Conservation (phyloP, 352 stramenopile species). For the Phytophthora meadii region DNA sequence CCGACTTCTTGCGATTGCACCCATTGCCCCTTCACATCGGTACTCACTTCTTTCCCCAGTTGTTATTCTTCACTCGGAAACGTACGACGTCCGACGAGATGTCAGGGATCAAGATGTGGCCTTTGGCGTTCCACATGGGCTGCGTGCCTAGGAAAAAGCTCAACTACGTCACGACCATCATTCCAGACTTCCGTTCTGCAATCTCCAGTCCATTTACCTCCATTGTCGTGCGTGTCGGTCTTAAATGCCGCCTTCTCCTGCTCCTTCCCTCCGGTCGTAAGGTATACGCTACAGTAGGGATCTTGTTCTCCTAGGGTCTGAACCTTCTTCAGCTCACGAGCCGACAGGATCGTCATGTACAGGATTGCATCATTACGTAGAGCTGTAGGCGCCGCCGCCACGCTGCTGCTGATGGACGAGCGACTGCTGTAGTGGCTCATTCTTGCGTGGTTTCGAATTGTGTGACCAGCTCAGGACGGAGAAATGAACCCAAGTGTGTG, state of each 20-base stretch:
- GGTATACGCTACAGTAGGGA: constrained; percentile 70
- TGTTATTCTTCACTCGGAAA: constrained; percentile 80
- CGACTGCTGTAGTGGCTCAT: constrained; percentile 35
- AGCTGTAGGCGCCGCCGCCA: constrained; percentile 33
- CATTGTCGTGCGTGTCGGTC: constrained; percentile 77
- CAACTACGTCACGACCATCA: constrained; percentile 9
- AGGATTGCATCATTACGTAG: constrained; percentile 77
- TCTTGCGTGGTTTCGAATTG: constrained; percentile 2
- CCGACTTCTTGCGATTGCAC: not conserved
- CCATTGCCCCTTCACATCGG: not conserved
- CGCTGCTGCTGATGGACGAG: constrained; percentile 43
- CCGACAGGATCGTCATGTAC: constrained; percentile 72
- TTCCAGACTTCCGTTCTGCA: no score
- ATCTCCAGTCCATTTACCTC: constrained; percentile 37
- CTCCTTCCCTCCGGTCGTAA: constrained; percentile 63
- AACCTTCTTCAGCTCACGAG: constrained; percentile 71
- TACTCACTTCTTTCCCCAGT: constrained; percentile 77
- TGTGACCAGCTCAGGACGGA: constrained; percentile 6
- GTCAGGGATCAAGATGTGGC: constrained; percentile 72
- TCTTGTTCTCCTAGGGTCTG: constrained; percentile 79
- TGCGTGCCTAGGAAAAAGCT: constrained; percentile 40
- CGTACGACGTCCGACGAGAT: constrained; percentile 72
- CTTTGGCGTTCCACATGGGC: constrained; percentile 81
- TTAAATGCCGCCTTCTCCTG: constrained; percentile 66
- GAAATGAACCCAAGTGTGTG: constrained; percentile 22